Conservation (phyloP, 202 grass and related monocot genomes). For the Setaria viridis region DNA sequence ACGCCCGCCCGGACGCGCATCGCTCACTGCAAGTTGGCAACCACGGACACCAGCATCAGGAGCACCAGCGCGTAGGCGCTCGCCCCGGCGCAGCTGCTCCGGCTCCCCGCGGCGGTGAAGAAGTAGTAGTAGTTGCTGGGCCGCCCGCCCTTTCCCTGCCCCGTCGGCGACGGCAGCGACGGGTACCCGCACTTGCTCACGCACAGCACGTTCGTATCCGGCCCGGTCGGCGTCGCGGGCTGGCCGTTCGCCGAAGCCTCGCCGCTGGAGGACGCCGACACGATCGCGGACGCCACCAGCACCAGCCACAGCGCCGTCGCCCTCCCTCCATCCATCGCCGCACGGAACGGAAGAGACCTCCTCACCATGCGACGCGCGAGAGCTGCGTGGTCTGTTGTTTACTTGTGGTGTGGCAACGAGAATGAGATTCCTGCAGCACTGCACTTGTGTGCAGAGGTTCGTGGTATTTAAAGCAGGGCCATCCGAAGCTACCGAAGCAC, state of each 20-base stretch:
- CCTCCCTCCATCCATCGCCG: slow-evolving; percentile 17
- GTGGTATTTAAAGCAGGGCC: slow-evolving; percentile 26
- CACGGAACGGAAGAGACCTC: background rate
- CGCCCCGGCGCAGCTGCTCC: background rate
- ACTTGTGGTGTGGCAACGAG: background rate
- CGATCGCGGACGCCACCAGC: background rate
- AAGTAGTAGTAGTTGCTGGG: slow-evolving; percentile 51
- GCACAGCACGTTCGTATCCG: slow-evolving; percentile 65
- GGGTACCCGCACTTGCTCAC: slow-evolving; percentile 59
- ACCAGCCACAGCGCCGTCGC: background rate
- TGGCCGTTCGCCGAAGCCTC: background rate
- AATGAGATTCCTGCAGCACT: slow-evolving; percentile 10
- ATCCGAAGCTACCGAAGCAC: background rate
- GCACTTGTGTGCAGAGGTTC: background rate
- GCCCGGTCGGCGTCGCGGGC: background rate
- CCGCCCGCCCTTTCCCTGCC: slow-evolving; percentile 19
- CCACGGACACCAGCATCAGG: background rate
- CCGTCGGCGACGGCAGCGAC: background rate
- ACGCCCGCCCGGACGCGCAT: too few species aligned
- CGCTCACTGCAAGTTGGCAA: background rate
- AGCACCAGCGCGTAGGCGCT: background rate
- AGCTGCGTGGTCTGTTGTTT: background rate
- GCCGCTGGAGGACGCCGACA: background rate
- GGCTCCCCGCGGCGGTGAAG: slow-evolving; percentile 38
- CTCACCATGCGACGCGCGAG: background rate